Percentiles rank a stretch among this genome's conserved stretches.
Conservation (phyloP, 768 basidiomycete genomes). For the Rickenella mellea region DNA sequence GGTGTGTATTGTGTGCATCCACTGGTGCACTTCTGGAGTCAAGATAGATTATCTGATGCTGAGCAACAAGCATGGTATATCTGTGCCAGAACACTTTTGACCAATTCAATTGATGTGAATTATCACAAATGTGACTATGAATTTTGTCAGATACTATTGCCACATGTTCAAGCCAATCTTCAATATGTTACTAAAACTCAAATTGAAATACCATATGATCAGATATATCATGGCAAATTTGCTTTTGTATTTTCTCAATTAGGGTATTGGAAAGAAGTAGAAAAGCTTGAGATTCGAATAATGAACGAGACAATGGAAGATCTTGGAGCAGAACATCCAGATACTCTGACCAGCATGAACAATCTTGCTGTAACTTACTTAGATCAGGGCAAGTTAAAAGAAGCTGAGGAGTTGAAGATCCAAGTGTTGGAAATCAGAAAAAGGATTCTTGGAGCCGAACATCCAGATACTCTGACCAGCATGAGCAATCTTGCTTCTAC, state of each 20-base stretch:
- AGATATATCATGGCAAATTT: too few species aligned
- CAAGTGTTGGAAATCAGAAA: background rate
- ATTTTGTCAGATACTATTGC: too few species aligned
- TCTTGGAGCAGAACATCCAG: slow-evolving; percentile 4
- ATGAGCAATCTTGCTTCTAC: slow-evolving; percentile 3
- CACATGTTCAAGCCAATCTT: too few species aligned
- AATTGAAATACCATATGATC: too few species aligned
- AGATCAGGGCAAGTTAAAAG: background rate
- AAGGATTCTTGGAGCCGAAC: slow-evolving; percentile 2
- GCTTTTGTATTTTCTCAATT: slow-evolving; percentile 1
- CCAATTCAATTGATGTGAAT: too few species aligned
- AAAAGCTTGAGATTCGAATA: slow-evolving; percentile 1
- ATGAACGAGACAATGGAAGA: background rate
- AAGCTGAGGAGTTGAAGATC: slow-evolving; percentile 3
- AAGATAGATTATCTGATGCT: too few species aligned
- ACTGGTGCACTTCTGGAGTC: too few species aligned
- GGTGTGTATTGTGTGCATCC: too few species aligned
- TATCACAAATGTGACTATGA: too few species aligned
- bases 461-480: slow-evolving; percentile 5
- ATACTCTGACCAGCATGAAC: background rate
- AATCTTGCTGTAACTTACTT: slow-evolving; percentile 3
- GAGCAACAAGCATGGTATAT: too few species aligned
- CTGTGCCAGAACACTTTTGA: too few species aligned
- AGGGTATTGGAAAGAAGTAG: background rate
- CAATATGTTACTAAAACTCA: too few species aligned